Conservation (phyloP, 306 rosid species). For the Mimosa pudica region DNA sequence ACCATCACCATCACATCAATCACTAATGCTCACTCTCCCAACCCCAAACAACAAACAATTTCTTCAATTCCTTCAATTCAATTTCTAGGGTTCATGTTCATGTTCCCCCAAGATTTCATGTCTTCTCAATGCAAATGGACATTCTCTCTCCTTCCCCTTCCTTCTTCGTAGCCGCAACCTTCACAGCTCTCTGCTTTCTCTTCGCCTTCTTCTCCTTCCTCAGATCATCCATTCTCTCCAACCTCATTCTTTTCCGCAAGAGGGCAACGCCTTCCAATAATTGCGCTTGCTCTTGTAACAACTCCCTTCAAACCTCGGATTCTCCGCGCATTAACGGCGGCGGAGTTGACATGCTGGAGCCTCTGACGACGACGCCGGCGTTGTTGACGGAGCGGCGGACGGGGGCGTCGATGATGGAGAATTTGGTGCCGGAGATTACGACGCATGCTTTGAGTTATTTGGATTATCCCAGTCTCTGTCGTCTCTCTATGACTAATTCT, state of each 20-base stretch:
- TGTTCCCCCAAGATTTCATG: constrained; percentile 79
- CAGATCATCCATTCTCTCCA: constrained; percentile 24
- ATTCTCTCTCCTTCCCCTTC: constrained; percentile 36
- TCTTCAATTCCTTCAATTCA: too few species aligned
- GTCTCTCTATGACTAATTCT: constrained; percentile 95
- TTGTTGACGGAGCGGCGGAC: constrained; percentile 56
- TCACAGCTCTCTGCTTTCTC: constrained; percentile 65
- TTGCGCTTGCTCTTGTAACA: too few species aligned
- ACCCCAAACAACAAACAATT: not conserved
- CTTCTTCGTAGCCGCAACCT: constrained; percentile 53
- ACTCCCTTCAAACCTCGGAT: not conserved
- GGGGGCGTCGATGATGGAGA: constrained; percentile 99
- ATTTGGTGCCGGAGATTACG: constrained; percentile 96
- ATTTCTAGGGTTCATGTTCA: constrained; percentile 69
- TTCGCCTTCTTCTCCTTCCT: constrained; percentile 55
- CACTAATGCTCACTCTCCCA: not conserved
- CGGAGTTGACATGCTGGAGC: constrained; percentile 49
- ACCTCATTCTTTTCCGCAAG: constrained; percentile 15
- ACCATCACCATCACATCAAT: too few species aligned
- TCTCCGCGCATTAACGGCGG: constrained; percentile 63
- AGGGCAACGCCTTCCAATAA: constrained; percentile 24
- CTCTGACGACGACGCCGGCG: constrained; percentile 15
- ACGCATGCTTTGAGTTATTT: constrained; percentile 97
- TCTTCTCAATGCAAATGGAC: constrained; percentile 73
- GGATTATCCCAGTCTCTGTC: constrained; percentile 93